These are phyloP conservation scores for Cruciata laevipes DNA, from an alignment of 257 asterid genomes.

Conservation along the genomic window DNA sequence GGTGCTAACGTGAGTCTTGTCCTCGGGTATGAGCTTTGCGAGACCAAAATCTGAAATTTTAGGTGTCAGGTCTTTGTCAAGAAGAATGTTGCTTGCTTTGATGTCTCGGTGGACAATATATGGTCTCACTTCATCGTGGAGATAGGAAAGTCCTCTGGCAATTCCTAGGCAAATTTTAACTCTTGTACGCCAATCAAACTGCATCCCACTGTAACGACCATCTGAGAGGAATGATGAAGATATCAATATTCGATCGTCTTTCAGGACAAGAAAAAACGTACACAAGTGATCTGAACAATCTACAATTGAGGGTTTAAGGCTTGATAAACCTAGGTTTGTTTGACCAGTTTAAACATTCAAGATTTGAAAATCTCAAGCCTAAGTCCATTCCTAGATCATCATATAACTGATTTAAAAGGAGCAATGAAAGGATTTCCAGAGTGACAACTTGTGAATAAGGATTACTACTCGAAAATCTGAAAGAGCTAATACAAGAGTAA, in stretches of 20 bases:
- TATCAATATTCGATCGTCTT: conserved; percentile 9
- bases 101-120: conserved; percentile 90
- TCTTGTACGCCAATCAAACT: conserved; percentile 66
- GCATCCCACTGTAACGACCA: conserved; percentile 33
- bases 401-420: background rate
- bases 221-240: conserved; percentile 34
- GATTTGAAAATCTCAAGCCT: background rate
- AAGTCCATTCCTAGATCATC: conserved; percentile 2
- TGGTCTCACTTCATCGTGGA: conserved; percentile 90
- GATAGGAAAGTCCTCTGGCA: conserved; percentile 84
- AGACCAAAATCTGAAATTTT: conserved; percentile 95
- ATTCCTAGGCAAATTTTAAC: conserved; percentile 63
- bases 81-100: conserved; percentile 95
- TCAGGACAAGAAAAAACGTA: background rate
- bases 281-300: background rate
- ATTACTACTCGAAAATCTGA: too few relatives aligned
- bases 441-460: too few relatives aligned
- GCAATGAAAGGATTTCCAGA: too few relatives aligned
- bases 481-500: too few relatives aligned
- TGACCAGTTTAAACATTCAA: background rate
- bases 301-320: background rate
- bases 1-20: conserved; percentile 86
- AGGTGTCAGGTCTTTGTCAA: conserved; percentile 71
- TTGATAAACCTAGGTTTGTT: background rate
- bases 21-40: conserved; percentile 84